phyloP scores from a whole-genome alignment of 257 asterid species.

The Lycium barbarum region DNA sequence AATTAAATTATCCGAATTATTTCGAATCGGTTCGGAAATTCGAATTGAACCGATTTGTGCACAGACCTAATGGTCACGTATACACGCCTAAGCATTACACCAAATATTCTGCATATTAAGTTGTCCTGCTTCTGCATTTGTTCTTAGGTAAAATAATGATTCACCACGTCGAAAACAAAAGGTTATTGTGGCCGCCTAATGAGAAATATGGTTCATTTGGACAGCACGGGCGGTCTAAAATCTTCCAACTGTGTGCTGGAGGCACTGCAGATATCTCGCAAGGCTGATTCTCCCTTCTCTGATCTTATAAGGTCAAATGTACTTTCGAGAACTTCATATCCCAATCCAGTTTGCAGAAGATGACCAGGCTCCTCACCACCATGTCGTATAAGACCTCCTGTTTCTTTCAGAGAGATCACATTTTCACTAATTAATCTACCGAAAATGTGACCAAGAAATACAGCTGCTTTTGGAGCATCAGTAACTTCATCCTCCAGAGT shows the following conservation, averaged over 20 bases:
- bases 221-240: slow-evolving; percentile 54
- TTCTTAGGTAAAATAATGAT: slow-evolving; percentile 2
- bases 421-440: slow-evolving; percentile 52
- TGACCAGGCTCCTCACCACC: slow-evolving; percentile 66
- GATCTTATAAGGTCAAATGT: slow-evolving; percentile 52
- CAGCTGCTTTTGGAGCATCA: slow-evolving; percentile 77
- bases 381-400: slow-evolving; percentile 53
- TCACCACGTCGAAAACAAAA: slow-evolving; percentile 14
- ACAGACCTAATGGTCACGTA: too few relatives aligned
- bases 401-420: slow-evolving; percentile 53
- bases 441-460: slow-evolving; percentile 58
- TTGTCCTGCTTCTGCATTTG: slow-evolving; percentile 26
- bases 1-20: too few relatives aligned
- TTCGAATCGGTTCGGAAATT: too few relatives aligned
- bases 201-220: slow-evolving; percentile 26
- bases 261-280: slow-evolving; percentile 56
- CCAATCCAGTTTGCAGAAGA: slow-evolving; percentile 66
- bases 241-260: slow-evolving; percentile 54
- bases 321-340: slow-evolving; percentile 59
- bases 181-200: slow-evolving; percentile 18
- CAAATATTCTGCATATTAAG: slow-evolving; percentile 8
- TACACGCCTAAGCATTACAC: slow-evolving; percentile 3
- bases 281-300: slow-evolving; percentile 62
- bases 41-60: too few relatives aligned
- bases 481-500: slow-evolving; percentile 70